A percentile compares a stretch with the other conserved stretches of the same genome.
These are phyloP conservation scores for Talaromyces trachyspermus DNA, from an alignment of 495 filamentous ascomycete genomes.

Conservation along the genomic window DNA sequence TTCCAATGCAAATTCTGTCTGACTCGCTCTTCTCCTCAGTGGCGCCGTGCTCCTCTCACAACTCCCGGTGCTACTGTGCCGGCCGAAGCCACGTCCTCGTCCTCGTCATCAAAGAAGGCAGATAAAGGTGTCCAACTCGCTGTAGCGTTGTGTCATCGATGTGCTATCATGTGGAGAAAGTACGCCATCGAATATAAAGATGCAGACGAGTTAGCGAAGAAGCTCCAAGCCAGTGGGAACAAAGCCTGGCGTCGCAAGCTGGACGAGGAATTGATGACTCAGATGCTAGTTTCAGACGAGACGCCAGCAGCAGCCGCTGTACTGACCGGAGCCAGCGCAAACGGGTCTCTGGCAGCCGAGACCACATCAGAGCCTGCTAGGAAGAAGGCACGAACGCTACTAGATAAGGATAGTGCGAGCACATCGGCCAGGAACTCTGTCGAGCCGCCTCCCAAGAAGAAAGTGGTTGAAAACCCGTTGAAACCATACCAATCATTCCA, in stretches of 20 bases:
- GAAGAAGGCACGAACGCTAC: conserved; percentile 49
- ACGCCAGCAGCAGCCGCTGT: conserved; percentile 40
- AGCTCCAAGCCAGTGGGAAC: conserved; percentile 72
- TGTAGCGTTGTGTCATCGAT: conserved; percentile 80
- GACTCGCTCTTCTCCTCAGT: conserved; percentile 73
- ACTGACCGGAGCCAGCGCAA: conserved; percentile 34
- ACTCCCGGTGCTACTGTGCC: conserved; percentile 62
- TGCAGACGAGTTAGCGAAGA: conserved; percentile 87
- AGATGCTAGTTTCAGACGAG: conserved; percentile 55
- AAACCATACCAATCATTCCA: conserved; percentile 52
- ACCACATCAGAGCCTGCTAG: conserved; percentile 45
- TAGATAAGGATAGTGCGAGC: conserved; percentile 41
- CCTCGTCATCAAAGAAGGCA: conserved; percentile 48
- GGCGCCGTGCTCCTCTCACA: conserved; percentile 79
- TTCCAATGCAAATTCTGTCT: conserved; percentile 95
- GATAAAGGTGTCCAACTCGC: conserved; percentile 73
- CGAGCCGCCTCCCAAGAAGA: conserved; percentile 51
- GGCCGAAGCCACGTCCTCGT: no score
- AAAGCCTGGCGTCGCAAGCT: conserved; percentile 80
- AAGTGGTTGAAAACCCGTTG: conserved; percentile 40
- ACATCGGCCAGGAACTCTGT: conserved; percentile 39
- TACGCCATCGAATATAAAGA: conserved; percentile 96
- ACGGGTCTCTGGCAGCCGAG: conserved; percentile 31
- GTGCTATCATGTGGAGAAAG: conserved; percentile 85
- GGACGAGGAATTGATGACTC: conserved; percentile 85